Conservation (phyloP, 352 stramenopile species). For the Globisporangium cystogenes region DNA sequence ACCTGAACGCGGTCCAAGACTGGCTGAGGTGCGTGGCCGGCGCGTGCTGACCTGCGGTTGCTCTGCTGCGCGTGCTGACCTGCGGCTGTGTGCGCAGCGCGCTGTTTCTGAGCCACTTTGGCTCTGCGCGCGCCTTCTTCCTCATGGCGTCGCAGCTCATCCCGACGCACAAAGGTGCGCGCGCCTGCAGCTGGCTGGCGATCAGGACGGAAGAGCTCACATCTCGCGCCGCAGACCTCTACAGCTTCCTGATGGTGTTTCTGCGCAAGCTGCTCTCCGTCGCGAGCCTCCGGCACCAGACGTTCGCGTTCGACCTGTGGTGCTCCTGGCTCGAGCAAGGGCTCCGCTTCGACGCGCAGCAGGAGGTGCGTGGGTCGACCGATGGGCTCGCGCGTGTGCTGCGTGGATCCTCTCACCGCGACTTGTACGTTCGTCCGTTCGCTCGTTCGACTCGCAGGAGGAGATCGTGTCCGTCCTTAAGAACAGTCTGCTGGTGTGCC, state of each 20-base stretch:
- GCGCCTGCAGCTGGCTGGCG: neutral
- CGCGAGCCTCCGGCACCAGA: conserved; percentile 31
- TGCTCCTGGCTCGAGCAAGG: conserved; percentile 51
- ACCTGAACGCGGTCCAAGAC: conserved; percentile 58
- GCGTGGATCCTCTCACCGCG: neutral
- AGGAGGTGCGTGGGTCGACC: conserved; percentile 38
- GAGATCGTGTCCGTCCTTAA: conserved; percentile 52
- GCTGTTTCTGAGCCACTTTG: conserved; percentile 42
- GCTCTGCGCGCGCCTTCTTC: conserved; percentile 34
- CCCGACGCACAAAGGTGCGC: conserved; percentile 35
- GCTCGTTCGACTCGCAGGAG: too few species aligned
- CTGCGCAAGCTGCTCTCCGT: conserved; percentile 69
- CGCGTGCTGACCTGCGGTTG: conserved; percentile 2
- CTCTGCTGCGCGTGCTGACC: neutral
- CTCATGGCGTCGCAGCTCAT: conserved; percentile 37
- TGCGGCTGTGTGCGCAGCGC: conserved; percentile 11
- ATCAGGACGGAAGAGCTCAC: neutral
- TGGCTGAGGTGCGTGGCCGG: conserved; percentile 43
- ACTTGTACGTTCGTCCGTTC: neutral
- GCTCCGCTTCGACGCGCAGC: conserved; percentile 39
- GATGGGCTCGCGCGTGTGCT: neutral
- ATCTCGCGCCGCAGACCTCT: conserved; percentile 35
- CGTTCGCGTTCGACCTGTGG: conserved; percentile 67
- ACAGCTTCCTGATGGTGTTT: conserved; percentile 80
- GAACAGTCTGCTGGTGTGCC: conserved; percentile 35